Evolutionary conservation across 2,329 filamentous ascomycete genomes (phyloP).

Genomic region (Akanthomyces lecanii): DNA sequence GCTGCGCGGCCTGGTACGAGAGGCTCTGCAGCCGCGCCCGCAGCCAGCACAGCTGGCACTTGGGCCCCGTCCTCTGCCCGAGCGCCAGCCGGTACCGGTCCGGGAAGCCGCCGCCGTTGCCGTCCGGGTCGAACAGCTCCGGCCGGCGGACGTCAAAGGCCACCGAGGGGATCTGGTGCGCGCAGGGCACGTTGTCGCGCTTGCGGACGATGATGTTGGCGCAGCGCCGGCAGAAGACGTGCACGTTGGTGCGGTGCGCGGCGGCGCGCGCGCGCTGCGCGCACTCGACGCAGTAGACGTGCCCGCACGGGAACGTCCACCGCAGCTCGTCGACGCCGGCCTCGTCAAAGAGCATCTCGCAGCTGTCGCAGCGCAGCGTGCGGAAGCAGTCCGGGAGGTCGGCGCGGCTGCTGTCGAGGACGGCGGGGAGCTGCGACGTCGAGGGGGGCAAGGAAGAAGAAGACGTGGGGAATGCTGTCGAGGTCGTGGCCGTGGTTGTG

Average conservation of each 20-base stretch:
- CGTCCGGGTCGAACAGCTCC: too few relatives aligned
- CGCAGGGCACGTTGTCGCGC: constrained; percentile 10
- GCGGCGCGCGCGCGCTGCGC: neutral
- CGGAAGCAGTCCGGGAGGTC: constrained; percentile 10
- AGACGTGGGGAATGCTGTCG: neutral
- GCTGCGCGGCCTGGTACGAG: neutral
- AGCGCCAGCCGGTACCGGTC: constrained; percentile 7
- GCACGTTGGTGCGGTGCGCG: neutral
- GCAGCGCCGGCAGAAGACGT: constrained; percentile 1
- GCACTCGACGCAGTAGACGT: constrained; percentile 16
- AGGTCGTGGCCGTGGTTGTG: neutral
- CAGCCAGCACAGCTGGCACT: constrained; percentile 16
- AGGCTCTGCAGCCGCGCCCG: constrained; percentile 9
- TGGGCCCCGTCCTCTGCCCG: constrained; percentile 11
- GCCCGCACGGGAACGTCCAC: constrained; percentile 15
- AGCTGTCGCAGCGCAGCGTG: constrained; percentile 16
- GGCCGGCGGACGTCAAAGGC: neutral
- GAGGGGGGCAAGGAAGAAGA: neutral
- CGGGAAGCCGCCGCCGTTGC: neutral
- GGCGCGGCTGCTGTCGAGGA: neutral
- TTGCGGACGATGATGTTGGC: constrained; percentile 10
- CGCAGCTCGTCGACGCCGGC: neutral
- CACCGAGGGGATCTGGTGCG: constrained; percentile 5
- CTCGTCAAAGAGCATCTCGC: constrained; percentile 17
- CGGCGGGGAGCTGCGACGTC: too few relatives aligned